Evolutionary conservation across 768 basidiomycete species (phyloP), one percentile per base, ranked within the genome.

Genomic region (Chalciporus sphaerocephalus): DNA sequence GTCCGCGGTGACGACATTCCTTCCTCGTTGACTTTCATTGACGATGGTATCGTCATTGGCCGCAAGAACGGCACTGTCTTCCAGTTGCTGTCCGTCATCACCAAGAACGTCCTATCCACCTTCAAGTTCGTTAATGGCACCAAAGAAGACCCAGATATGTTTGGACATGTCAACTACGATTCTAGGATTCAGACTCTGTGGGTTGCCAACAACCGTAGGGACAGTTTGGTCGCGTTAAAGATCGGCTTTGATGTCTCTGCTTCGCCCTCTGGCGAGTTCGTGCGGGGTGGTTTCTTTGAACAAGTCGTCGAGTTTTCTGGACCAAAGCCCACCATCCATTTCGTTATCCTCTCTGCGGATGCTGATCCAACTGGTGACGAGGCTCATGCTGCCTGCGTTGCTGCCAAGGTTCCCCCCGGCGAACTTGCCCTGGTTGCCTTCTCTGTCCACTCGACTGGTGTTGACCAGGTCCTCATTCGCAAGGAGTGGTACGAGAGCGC

Each of bases 361-460:
- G 82, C 86, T 4, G 89, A 91, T 63, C 87, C 87, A 3, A 76
- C 79, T 46, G 88, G 87, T 12, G 83, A 86, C 42, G 88, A 91
- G 62, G 87, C 88, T 0, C 81, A 84, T 56, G 88, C 88, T 9
- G 88, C 88, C 6, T 91, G 88, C 52, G 74, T 87, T 17, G 88
- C 88, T 3, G 88, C 88, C 3, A 90, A 90, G 57, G 74, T 90
- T 5, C 73, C 76, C 6, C 80, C 83, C 1, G 84, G 85, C 32
- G 85, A 90, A 52, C 70, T 91, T 28, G 87, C 88, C 20, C 73
- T 92, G 40, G 86, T 90, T 5, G 88, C 87, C 23, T 92, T 91
- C 68, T 87, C 86, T 2, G 88, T 92, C n/a, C 90, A 92, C 60
- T 83, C 86, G 15, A 80, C 78, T n/a, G 90, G 90, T 28, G 90